Percentiles rank a stretch among this genome's conserved stretches.
phyloP scores from a whole-genome alignment of 2,329 filamentous ascomycete species.

The Chaetomiaceae sp. region DNA sequence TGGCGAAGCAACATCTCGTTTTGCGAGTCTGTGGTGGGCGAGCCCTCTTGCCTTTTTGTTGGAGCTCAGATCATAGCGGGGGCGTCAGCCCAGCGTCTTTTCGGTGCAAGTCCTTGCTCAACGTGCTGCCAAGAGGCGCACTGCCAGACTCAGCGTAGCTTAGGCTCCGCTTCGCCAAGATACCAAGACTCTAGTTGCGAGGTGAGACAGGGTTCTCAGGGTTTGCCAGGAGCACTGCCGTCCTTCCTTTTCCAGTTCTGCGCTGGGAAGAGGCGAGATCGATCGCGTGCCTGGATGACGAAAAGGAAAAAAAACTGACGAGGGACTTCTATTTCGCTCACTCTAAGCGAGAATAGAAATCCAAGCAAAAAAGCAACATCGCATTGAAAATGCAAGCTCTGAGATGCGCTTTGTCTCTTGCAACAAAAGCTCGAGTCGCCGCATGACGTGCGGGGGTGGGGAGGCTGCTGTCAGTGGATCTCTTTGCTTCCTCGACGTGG shows the following conservation, averaged over 20 bases:
- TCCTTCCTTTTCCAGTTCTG: too few species aligned
- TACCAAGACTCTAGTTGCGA: constrained; percentile 9
- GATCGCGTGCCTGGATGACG: too few species aligned
- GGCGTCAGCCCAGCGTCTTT: constrained; percentile 14
- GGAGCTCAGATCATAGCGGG: constrained; percentile 20
- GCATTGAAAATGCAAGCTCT: too few species aligned
- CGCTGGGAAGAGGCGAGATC: too few species aligned
- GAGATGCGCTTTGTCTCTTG: too few species aligned
- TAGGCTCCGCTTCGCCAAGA: constrained; percentile 22
- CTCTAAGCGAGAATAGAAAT: too few species aligned
- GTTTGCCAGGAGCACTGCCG: background rate
- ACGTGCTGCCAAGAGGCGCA: constrained; percentile 18
- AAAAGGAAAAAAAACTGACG: too few species aligned
- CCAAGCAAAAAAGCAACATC: too few species aligned
- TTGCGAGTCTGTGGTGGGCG: background rate
- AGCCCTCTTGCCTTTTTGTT: constrained; percentile 11
- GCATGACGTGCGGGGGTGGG: constrained; percentile 11
- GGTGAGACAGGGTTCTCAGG: background rate
- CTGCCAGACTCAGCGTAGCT: constrained; percentile 9
- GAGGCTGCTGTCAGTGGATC: background rate
- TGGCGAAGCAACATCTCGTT: constrained; percentile 19
- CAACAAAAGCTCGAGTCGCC: background rate
- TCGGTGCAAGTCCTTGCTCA: background rate
- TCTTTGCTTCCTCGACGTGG: background rate
- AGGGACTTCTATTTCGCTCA: too few species aligned